A percentile compares a stretch with the other conserved stretches of the same genome.
Conservation (phyloP, 1,139 yeast species). For the Saccharomycopsis crataegensis region DNA sequence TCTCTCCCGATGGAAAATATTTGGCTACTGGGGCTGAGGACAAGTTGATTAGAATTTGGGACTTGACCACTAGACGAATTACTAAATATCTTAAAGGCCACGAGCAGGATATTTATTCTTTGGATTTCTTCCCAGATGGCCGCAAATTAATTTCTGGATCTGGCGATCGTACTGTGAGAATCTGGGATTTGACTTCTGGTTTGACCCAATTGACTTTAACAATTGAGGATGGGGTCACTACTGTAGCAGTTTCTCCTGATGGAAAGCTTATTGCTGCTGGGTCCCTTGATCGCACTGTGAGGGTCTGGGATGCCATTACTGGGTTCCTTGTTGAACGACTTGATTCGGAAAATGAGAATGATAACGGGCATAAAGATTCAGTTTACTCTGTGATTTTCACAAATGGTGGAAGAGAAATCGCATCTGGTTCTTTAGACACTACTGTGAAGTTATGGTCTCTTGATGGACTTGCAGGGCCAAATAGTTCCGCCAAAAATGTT, state of each 20-base stretch:
- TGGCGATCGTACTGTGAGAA: slow-evolving; percentile 93
- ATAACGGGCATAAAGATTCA: slow-evolving; percentile 94
- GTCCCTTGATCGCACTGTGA: slow-evolving; percentile 86
- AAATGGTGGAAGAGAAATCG: slow-evolving; percentile 85
- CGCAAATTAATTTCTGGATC: slow-evolving; percentile 91
- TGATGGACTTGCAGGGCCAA: slow-evolving; percentile 28
- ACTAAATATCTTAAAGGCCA: slow-evolving; percentile 88
- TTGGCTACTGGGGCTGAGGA: slow-evolving; percentile 99
- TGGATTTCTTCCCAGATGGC: slow-evolving; percentile 94
- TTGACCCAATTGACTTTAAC: slow-evolving; percentile 84
- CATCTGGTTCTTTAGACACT: slow-evolving; percentile 94
- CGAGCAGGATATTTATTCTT: slow-evolving; percentile 94
- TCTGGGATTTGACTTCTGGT: slow-evolving; percentile 92
- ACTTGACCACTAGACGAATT: slow-evolving; percentile 77
- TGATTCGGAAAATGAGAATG: slow-evolving; percentile 79
- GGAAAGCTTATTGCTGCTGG: slow-evolving; percentile 95
- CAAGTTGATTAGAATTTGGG: slow-evolving; percentile 95
- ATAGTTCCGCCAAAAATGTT: slow-evolving; percentile 24
- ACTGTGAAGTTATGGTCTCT: slow-evolving; percentile 95
- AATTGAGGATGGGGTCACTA: slow-evolving; percentile 96
- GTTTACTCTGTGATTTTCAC: slow-evolving; percentile 97
- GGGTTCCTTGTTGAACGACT: slow-evolving; percentile 89
- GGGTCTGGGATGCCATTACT: slow-evolving; percentile 95
- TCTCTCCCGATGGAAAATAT: slow-evolving; percentile 92
- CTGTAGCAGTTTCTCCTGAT: slow-evolving; percentile 95